A percentile compares a stretch with the other conserved stretches of the same genome.
Evolutionary conservation across 2,329 filamentous ascomycete species (phyloP).

Genomic region (Gaeumannomyces sp.): DNA sequence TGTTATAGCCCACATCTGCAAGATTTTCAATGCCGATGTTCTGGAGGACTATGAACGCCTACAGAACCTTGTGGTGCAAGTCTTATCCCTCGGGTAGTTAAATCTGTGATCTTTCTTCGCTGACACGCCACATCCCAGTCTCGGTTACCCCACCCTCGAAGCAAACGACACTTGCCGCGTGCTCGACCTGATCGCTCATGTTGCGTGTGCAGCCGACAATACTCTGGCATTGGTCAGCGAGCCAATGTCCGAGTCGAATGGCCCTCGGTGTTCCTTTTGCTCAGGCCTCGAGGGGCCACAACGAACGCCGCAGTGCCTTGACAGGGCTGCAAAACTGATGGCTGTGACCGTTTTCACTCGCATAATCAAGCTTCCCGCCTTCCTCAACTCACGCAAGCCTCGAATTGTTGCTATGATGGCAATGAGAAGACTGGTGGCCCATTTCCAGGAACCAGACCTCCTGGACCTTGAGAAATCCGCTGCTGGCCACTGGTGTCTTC

Average conservation of each 20-base stretch:
- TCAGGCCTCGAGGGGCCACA: slow-evolving; percentile 1
- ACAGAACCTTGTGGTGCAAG: slow-evolving; percentile 9
- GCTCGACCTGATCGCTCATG: slow-evolving; percentile 43
- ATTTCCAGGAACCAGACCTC: slow-evolving; percentile 53
- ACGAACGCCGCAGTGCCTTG: slow-evolving; percentile 15
- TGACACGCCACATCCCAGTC: slow-evolving; percentile 4
- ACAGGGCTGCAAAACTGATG: slow-evolving; percentile 25
- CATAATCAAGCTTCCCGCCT: slow-evolving; percentile 37
- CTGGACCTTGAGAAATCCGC: slow-evolving; percentile 62
- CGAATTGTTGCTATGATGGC: slow-evolving; percentile 67
- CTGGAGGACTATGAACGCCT: slow-evolving; percentile 3
- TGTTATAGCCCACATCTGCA: slow-evolving; percentile 11
- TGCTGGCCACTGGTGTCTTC: slow-evolving; percentile 74
- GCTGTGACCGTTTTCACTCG: slow-evolving; percentile 40
- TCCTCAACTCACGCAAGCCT: slow-evolving; percentile 50
- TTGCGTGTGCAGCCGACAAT: slow-evolving; percentile 49
- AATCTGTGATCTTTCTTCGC: not conserved
- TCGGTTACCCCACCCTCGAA: slow-evolving; percentile 16
- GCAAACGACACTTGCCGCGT: slow-evolving; percentile 19
- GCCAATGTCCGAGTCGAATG: slow-evolving; percentile 14
- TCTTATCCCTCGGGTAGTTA: not conserved
- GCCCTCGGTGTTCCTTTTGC: slow-evolving; percentile 3
- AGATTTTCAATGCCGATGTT: slow-evolving; percentile 9
- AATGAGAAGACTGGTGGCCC: slow-evolving; percentile 62
- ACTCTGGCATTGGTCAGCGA: slow-evolving; percentile 27